Conservation (phyloP, 2,329 filamentous ascomycete species). For the Pyrenophora tritici-repentis region DNA sequence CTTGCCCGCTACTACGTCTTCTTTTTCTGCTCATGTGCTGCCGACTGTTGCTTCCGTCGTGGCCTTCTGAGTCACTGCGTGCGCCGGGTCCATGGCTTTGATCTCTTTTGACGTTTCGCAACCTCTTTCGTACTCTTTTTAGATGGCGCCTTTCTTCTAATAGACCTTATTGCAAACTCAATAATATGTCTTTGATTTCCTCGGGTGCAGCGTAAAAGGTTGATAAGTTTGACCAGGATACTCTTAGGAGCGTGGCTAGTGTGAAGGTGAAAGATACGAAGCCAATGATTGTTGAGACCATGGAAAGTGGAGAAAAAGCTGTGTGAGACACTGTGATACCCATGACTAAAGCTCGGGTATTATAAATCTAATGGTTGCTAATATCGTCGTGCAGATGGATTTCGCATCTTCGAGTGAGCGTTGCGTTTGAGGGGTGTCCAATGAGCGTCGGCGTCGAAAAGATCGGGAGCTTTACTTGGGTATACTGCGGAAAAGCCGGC, state of each 20-base stretch:
- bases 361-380: too few species aligned
- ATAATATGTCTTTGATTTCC: slow-evolving; percentile 49
- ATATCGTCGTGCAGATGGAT: too few species aligned
- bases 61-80: slow-evolving; percentile 12
- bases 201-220: slow-evolving; percentile 45
- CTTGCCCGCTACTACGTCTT: neutral
- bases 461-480: too few species aligned
- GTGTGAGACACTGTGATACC: slow-evolving; percentile 27
- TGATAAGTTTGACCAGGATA: slow-evolving; percentile 49
- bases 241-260: slow-evolving; percentile 49
- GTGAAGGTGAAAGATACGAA: slow-evolving; percentile 53
- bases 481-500: too few species aligned
- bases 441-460: too few species aligned
- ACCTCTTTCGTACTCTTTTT: slow-evolving; percentile 28
- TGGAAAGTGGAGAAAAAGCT: slow-evolving; percentile 41
- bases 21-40: neutral
- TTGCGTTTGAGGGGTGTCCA: too few species aligned
- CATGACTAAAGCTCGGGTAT: slow-evolving; percentile 12
- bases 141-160: slow-evolving; percentile 49
- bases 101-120: slow-evolving; percentile 17
- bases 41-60: slow-evolving; percentile 10
- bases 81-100: slow-evolving; percentile 15
- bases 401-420: too few species aligned
- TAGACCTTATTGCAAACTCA: slow-evolving; percentile 49
- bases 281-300: slow-evolving; percentile 47